Evolutionary conservation across 1,139 yeast genomes (phyloP), one percentile per base, ranked within the genome.

Genomic region (Suhomyces yuchorum): DNA sequence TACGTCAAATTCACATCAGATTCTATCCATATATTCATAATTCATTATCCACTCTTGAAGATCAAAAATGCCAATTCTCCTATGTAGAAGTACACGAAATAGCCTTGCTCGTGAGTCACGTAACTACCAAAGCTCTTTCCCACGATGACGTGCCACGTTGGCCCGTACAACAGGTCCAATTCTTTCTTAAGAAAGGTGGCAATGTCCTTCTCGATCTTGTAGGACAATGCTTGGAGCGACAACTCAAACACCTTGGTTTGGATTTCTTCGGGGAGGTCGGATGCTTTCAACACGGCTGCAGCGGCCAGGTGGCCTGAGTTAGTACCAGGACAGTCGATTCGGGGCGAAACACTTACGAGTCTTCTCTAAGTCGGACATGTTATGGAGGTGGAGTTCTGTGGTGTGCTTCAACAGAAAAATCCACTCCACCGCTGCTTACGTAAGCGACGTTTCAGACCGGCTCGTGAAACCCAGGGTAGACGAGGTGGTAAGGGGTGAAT

Each of bases 101-200:
- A 82, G 22, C 96, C 96, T 53, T 87, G 80, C 60, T 81, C 92
- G 63, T 95, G 99, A 17, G 98, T 89, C 22, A 95, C 97, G 63
- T 87, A 91, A 46, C 95, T 84, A 4, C 98, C 98, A 68, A 93
- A 93, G 60, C 87, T 87, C 66, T 85, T 84, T 26, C 99, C 99
- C 45, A 91, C 97, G 50, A 93, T 82, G 26, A 91, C 95, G 65
- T 93, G 98, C 99, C 99, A 93, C 20, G 96, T 84, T 40, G 87
- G 81, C 1, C 97, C 97, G 58, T 78, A 86, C 50, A 69, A 58
- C 44, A 69, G 71, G 53, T 80, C 77, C 64, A 79, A 69, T 57
- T 85, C 90, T 62, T 87, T 88, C 71, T 93, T 93, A 55, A 92
- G 73, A 53, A 73, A 78, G 0, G 90, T 84, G 14, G 99, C 97